These are phyloP conservation scores for Dictyostelium brefeldianum DNA, from an alignment of 78 protist species.

Conservation along the genomic window DNA sequence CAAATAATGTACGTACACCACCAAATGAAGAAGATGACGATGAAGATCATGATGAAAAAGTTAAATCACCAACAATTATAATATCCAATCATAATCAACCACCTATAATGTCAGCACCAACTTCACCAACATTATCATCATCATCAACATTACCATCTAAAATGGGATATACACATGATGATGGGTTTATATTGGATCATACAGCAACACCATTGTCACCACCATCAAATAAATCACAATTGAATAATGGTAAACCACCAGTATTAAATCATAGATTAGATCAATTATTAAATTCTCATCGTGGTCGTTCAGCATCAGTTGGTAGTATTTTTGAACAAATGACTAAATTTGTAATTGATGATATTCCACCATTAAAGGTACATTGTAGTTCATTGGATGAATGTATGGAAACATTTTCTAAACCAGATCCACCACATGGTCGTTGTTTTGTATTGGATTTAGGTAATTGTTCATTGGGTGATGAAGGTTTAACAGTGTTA, in stretches of 20 bases:
- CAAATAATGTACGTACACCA: not conserved
- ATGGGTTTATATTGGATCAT: not conserved
- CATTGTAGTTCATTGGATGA: slow-evolving; percentile 50
- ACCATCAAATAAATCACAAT: not conserved
- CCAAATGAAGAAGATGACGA: not conserved
- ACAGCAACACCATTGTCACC: not conserved
- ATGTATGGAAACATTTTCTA: slow-evolving; percentile 35
- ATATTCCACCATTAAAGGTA: slow-evolving; percentile 71
- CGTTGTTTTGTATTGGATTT: slow-evolving; percentile 67
- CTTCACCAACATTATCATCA: slow-evolving; percentile 27
- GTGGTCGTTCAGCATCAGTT: slow-evolving; percentile 49
- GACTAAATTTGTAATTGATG: slow-evolving; percentile 41
- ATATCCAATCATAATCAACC: not conserved
- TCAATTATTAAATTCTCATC: not conserved
- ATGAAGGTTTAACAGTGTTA: slow-evolving; percentile 40
- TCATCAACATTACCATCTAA: not conserved
- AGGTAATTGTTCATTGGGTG: slow-evolving; percentile 52
- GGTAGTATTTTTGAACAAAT: slow-evolving; percentile 44
- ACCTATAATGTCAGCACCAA: slow-evolving; percentile 28
- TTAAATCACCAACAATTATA: not conserved
- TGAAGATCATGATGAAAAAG: not conserved
- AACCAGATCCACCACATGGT: slow-evolving; percentile 55
- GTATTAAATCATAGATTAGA: slow-evolving; percentile 7
- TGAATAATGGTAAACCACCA: not conserved
- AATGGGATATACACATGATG: not conserved